Evolutionary conservation across 2,329 filamentous ascomycete species (phyloP), one percentile per base, ranked within the genome.

Genomic region (Cadophora sp.): DNA sequence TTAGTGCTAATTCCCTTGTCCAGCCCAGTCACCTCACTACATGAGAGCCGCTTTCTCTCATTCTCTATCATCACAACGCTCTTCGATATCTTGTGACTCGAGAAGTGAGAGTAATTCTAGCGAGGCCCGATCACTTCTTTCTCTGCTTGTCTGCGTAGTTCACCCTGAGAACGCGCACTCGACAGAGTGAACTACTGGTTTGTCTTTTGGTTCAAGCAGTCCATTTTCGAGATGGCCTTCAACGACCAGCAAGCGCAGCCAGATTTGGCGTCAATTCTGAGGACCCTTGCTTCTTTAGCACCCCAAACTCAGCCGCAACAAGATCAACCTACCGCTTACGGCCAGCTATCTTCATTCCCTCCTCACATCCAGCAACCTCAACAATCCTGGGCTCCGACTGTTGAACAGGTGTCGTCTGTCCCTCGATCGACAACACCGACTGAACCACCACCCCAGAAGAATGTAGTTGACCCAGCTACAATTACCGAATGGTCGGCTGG

Each of bases 401-500:
- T 29, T n/a, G 63, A 66, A 58, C 27, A 58, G 26, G 22, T 50
- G 2, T 58, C 66, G 46, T 31, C n/a, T 27, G 37, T 59, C 22
- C 34, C 60, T 60, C 64, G 46, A 26, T 69, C 56, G 16, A 62
- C 66, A 61, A 70, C 69, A 55, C 59, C 69, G 50, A 58, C 29
- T 24, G 65, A 65, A 31, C 50, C 40, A 34, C 43, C 59, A 16
- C 64, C 62, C 19, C 56, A 43, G 34, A 69, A 64, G n/a, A 74
- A 73, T 24, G 26, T 73, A 11, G 63, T 78, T 43, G 82, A 85
- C 71, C 79, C 84, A 9, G 78, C 83, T 26, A 80, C 77, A 1
- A 85, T 86, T 63, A 83, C 81, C 16, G 82, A 84, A 46, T 87
- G 84, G 84, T 80, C 83, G 16, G 76, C 81, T 11, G 85, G 83